These are phyloP conservation scores for Hirsutella minnesotensis DNA, from an alignment of 2,329 filamentous ascomycete species.

Conservation along the genomic window DNA sequence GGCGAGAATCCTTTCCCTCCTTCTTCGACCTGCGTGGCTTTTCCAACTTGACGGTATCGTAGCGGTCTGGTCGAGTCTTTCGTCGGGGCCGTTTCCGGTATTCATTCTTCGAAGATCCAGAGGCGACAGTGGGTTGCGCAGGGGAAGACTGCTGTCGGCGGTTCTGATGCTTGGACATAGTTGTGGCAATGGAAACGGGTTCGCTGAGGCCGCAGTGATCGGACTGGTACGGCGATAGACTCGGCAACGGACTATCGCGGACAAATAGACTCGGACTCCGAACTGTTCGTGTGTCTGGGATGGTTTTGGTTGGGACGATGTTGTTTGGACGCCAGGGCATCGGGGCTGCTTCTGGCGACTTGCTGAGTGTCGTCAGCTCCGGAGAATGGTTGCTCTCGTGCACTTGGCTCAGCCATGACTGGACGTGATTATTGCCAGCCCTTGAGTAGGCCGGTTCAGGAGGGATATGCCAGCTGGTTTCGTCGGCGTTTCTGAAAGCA, in stretches of 20 bases:
- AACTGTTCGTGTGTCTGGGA: background rate
- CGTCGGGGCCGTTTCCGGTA: constrained; percentile 2
- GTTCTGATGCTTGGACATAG: background rate
- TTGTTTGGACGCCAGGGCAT: constrained; percentile 1
- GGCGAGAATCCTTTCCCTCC: background rate
- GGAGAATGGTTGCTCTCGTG: background rate
- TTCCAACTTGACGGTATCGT: constrained; percentile 4
- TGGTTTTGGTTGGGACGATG: background rate
- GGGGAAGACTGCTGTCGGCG: background rate
- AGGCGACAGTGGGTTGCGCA: background rate
- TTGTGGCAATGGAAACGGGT: background rate
- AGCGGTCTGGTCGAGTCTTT: constrained; percentile 5
- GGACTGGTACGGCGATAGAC: background rate
- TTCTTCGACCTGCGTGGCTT: background rate
- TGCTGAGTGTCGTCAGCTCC: background rate
- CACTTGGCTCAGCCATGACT: constrained; percentile 2
- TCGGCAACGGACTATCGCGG: constrained; percentile 2
- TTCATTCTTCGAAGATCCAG: background rate
- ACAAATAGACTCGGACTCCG: constrained; percentile 2
- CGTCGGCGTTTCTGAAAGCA: too few species aligned
- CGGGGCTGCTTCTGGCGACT: background rate
- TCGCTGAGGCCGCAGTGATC: too few species aligned
- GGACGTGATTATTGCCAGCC: background rate
- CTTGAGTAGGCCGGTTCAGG: too few species aligned
- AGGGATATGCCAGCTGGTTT: too few species aligned